Evolutionary conservation across 352 stramenopile species (phyloP).

Genomic region (Phytophthora syringae): DNA sequence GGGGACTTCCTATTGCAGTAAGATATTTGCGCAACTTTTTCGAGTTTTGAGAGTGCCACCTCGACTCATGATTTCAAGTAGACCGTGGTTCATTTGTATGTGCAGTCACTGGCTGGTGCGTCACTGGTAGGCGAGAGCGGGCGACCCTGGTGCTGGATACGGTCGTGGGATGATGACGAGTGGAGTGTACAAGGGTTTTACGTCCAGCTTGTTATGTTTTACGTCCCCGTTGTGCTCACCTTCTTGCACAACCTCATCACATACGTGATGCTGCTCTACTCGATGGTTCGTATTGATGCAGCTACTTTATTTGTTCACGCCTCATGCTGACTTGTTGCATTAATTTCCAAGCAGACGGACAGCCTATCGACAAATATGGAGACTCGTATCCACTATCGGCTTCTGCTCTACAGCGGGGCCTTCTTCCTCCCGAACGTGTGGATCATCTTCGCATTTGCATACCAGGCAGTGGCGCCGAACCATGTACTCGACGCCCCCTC

Average conservation of each 20-base stretch:
- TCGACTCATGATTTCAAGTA: constrained; percentile 22
- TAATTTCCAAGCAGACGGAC: constrained; percentile 42
- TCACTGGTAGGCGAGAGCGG: constrained; percentile 67
- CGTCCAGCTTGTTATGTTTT: constrained; percentile 71
- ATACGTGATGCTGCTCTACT: constrained; percentile 67
- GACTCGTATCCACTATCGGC: constrained; percentile 66
- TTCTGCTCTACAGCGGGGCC: constrained; percentile 70
- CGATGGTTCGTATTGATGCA: constrained; percentile 45
- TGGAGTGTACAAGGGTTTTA: constrained; percentile 59
- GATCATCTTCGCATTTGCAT: constrained; percentile 49
- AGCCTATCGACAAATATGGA: constrained; percentile 72
- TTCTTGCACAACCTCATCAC: constrained; percentile 68
- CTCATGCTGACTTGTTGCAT: neutral
- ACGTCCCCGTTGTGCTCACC: constrained; percentile 52
- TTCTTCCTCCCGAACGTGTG: constrained; percentile 63
- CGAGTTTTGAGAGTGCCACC: neutral
- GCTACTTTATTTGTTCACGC: neutral
- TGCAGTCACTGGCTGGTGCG: constrained; percentile 53
- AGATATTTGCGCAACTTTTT: neutral
- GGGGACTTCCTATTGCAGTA: constrained; percentile 64
- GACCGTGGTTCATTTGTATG: constrained; percentile 55
- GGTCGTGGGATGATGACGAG: constrained; percentile 65
- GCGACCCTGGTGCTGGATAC: constrained; percentile 79
- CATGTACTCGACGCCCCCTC: constrained; percentile 57
- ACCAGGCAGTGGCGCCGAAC: constrained; percentile 50